Evolutionary conservation across 2,329 filamentous ascomycete species (phyloP), one percentile per base, ranked within the genome.

Genomic region (Zymoseptoria brevis): DNA sequence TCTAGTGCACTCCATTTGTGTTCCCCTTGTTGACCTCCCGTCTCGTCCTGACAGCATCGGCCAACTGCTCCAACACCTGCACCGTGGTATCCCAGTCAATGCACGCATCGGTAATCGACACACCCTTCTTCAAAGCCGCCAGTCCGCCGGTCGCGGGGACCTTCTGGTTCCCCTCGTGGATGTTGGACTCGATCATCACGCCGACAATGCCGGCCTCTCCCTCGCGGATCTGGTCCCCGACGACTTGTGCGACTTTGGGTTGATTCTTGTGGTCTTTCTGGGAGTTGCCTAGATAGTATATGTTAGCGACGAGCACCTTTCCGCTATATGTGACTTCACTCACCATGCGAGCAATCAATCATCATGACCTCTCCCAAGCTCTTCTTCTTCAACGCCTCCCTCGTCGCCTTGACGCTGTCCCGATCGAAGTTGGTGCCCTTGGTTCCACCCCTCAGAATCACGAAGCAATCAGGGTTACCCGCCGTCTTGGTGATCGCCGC

Each of bases 141-240:
- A 88, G 88, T 8, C 92, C 93, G 75, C 95, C 90, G 0, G 59
- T 60, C 16, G 86, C 75, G 0, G 91, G 90, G 0, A 96, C 89
- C 80, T 96, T 96, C 66, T 80, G 78, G 71, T 75, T 76, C 69
- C 84, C 86, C 78, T 96, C 94, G 75, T 93, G 86, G 81, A 97
- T 93, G 78, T 97, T 93, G 72, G 90, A 96, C 80, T 99, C 93
- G 69, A 99, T 96, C 93, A 99, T 99, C 72, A 97, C 90, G 73
- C 92, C 94, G 65, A 97, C 84, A 69, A 99, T 96, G 65, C 85
- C 87, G 60, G 84, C 87, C 79, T 99, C 90, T 60, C 93, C 93
- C 65, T 88, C 86, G 55, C 88, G 86, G 64, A 99, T 81, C 79
- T 99, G 93, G 57, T 96, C 89, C 30, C 83, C 87, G 62, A 99